Base-by-base conservation (phyloP, 179 eudicot species). In the Beta macrorhiza region DNA sequence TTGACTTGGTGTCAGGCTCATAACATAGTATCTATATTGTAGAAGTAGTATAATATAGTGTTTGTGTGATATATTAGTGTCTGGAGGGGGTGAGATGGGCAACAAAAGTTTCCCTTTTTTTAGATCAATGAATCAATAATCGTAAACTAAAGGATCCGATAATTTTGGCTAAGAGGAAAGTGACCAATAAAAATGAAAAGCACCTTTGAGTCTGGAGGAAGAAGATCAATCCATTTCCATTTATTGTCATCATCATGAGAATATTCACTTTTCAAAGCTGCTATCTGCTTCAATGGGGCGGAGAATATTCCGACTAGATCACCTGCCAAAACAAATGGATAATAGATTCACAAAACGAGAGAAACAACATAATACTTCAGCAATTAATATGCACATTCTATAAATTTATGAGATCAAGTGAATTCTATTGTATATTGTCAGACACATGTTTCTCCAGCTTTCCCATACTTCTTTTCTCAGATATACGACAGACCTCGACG, bases 241-340 rank as follows among this genome's bases (percentile, higher is more conserved):
- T 85, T 82, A 77, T 81, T 81, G 29, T 61, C 62, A 81, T 71
- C 55, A 76, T 68, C 80, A 69, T 79, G 67, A 42, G 82, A 80
- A 75, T 59, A 78, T 47, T 83, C 49, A 29, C 70, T 81, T 80
- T 85, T 86, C 65, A 80, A 79, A 74, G 80, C 77, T 51, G 87
- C 84, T 64, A 96, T 83, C 64, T 89, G 87, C 82, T 88, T 89
- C 90, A 96, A 76, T 56, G 94, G 87, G 71, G 90, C 82, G 15
- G 94, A 89, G 86, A 84, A 91, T 81, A 78, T 89, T 69, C 99
- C 98, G 86, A 94, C 88, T 14, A 88, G 82, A 44, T 90, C 91
- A 83, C 96, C 99, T 96, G 89, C 68, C 87, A 87, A 64, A 52
- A 64, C 51, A 81, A 10, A 62, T 56, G 70, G 32, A 78, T 64